Conservation (phyloP, 2,329 filamentous ascomycete species). For the Curvularia sp. region DNA sequence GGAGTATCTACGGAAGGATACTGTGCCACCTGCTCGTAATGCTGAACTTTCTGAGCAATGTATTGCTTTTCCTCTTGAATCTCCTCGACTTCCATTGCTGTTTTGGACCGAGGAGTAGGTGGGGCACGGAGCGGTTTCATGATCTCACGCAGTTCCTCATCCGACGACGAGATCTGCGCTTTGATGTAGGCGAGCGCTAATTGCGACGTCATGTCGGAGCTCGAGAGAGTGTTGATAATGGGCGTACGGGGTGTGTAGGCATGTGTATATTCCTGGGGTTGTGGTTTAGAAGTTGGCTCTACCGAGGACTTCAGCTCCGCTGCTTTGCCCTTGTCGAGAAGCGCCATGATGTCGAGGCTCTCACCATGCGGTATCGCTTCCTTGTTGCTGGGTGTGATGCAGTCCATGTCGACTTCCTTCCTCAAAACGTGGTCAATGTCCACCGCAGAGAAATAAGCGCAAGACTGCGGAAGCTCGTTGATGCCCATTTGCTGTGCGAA, state of each 20-base stretch:
- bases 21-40: neutral
- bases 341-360: slow-evolving; percentile 78
- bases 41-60: neutral
- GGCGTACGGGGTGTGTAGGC: slow-evolving; percentile 75
- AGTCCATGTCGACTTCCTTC: slow-evolving; percentile 98
- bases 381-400: slow-evolving; percentile 86
- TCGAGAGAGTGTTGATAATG: slow-evolving; percentile 76
- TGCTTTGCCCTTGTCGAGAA: slow-evolving; percentile 73
- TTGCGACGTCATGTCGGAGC: slow-evolving; percentile 44
- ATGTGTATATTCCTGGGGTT: slow-evolving; percentile 66
- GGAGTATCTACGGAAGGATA: neutral
- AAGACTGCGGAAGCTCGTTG: slow-evolving; percentile 89
- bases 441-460: slow-evolving; percentile 93
- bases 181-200: slow-evolving; percentile 69
- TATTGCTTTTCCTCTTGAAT: neutral
- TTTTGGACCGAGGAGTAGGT: neutral
- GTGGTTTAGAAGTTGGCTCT: slow-evolving; percentile 62
- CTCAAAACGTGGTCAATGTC: slow-evolving; percentile 95
- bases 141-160: slow-evolving; percentile 76
- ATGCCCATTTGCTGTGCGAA: slow-evolving; percentile 97
- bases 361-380: slow-evolving; percentile 83
- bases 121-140: slow-evolving; percentile 58
- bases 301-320: slow-evolving; percentile 72
- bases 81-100: neutral
- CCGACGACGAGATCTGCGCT: slow-evolving; percentile 80